Evolutionary conservation across 1,284 basidiomycete species (phyloP).

Genomic region (Flammula alnicola): DNA sequence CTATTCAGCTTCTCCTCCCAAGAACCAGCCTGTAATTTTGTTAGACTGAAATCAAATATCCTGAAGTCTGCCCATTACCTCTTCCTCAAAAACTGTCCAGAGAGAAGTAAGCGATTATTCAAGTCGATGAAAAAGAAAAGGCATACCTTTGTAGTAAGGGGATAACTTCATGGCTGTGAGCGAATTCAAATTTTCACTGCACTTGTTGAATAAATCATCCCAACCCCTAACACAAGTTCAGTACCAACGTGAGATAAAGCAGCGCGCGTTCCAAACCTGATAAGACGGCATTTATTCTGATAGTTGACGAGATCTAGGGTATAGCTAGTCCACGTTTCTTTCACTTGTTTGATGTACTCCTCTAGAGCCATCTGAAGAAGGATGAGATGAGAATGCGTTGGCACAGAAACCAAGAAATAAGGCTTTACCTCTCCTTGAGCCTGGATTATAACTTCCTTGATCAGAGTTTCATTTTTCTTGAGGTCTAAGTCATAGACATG

Average conservation of each 20-base stretch:
- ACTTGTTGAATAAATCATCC: constrained; percentile 98
- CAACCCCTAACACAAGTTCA: constrained; percentile 68
- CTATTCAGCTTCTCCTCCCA: constrained; percentile 97
- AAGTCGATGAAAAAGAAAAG: background rate
- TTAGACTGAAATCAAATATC: background rate
- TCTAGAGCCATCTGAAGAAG: constrained; percentile 84
- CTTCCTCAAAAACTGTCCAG: constrained; percentile 87
- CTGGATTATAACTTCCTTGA: constrained; percentile 95
- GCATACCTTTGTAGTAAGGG: constrained; percentile 90
- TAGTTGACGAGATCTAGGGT: constrained; percentile 97
- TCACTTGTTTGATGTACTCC: constrained; percentile 94
- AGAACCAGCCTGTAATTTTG: constrained; percentile 66
- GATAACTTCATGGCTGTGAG: constrained; percentile 97
- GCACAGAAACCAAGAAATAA: constrained; percentile 7
- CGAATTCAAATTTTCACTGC: constrained; percentile 95
- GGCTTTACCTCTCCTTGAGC: constrained; percentile 91
- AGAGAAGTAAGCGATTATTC: constrained; percentile 9
- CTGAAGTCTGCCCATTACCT: constrained; percentile 46
- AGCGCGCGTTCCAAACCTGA: constrained; percentile 58
- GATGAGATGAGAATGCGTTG: constrained; percentile 15
- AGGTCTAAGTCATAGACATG: constrained; percentile 98
- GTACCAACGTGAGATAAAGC: constrained; percentile 9
- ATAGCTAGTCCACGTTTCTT: constrained; percentile 97
- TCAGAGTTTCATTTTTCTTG: constrained; percentile 87
- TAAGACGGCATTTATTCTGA: constrained; percentile 97